Evolutionary conservation across 2,329 filamentous ascomycete species (phyloP).

Genomic region (Tolypocladium sp.): DNA sequence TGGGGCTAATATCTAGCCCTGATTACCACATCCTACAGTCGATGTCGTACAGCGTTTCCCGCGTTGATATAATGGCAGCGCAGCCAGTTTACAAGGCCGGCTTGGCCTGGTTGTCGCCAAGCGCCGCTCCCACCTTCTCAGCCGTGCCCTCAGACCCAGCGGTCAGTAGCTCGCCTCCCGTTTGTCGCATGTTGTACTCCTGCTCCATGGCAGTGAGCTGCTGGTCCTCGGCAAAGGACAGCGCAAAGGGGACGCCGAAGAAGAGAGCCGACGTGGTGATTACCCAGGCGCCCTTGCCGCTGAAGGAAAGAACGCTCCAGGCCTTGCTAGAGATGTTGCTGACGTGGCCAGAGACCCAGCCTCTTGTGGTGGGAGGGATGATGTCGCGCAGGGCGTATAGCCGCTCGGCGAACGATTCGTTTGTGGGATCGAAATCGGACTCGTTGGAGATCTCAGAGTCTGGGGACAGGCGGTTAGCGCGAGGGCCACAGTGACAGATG

Average conservation of each 20-base stretch:
- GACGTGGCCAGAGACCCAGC: slow-evolving; percentile 54
- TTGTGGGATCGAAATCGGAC: slow-evolving; percentile 54
- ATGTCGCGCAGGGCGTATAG: slow-evolving; percentile 68
- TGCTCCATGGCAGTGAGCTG: slow-evolving; percentile 96
- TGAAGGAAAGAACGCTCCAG: slow-evolving; percentile 55
- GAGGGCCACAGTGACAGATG: slow-evolving; percentile 2
- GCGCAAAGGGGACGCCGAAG: slow-evolving; percentile 84
- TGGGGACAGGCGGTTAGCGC: slow-evolving; percentile 20
- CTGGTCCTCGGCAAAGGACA: slow-evolving; percentile 93
- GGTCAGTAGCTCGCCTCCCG: slow-evolving; percentile 63
- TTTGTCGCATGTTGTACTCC: slow-evolving; percentile 92
- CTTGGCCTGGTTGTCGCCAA: slow-evolving; percentile 37
- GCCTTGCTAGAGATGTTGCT: slow-evolving; percentile 39
- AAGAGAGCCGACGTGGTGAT: slow-evolving; percentile 83
- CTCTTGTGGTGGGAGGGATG: slow-evolving; percentile 62
- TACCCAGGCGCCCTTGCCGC: slow-evolving; percentile 84
- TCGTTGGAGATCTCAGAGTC: slow-evolving; percentile 81
- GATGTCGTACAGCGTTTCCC: slow-evolving; percentile 1
- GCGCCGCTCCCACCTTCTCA: slow-evolving; percentile 37
- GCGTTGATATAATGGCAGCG: background rate
- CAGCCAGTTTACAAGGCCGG: slow-evolving; percentile 37
- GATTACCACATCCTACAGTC: slow-evolving; percentile 2
- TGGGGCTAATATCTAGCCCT: background rate
- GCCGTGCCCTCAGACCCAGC: slow-evolving; percentile 37
- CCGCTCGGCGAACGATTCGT: slow-evolving; percentile 57